A percentile compares a stretch with the other conserved stretches of the same genome.
Evolutionary conservation across 805 yeast genomes (phyloP).

Genomic region (Hanseniaspora vineae): DNA sequence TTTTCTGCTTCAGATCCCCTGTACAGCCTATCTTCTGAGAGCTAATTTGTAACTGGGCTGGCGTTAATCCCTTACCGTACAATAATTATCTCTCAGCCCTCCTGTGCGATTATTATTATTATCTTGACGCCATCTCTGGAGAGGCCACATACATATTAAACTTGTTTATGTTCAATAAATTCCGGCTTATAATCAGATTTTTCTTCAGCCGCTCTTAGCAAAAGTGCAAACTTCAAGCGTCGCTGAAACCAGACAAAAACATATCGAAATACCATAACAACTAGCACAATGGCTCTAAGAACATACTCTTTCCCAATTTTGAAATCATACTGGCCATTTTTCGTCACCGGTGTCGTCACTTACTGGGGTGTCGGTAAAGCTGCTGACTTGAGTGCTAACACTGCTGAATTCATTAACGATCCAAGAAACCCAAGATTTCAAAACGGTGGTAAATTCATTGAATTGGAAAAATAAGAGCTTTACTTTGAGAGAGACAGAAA

Average conservation of each 20-base stretch:
- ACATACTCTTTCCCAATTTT: conserved; percentile 32
- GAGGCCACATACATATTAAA: too few relatives aligned
- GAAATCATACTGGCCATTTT: conserved; percentile 81
- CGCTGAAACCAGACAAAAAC: neutral
- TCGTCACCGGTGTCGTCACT: conserved; percentile 67
- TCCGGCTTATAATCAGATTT: too few relatives aligned
- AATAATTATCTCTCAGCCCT: too few relatives aligned
- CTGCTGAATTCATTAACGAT: conserved; percentile 78
- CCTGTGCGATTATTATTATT: too few relatives aligned
- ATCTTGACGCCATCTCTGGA: too few relatives aligned
- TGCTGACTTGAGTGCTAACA: conserved; percentile 53
- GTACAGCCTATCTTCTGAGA: too few relatives aligned
- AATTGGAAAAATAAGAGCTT: conserved; percentile 15
- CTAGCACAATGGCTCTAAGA: conserved; percentile 15
- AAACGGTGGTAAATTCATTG: conserved; percentile 38
- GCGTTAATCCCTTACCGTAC: too few relatives aligned
- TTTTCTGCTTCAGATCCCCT: too few relatives aligned
- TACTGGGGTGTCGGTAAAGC: conserved; percentile 61
- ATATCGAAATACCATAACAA: neutral
- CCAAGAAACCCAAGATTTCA: conserved; percentile 92
- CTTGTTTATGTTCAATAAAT: too few relatives aligned
- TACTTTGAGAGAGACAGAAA: too few relatives aligned
- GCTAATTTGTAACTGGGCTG: too few relatives aligned
- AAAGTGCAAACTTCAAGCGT: neutral
- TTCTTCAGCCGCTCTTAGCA: too few relatives aligned